Base-by-base conservation (phyloP, 2,329 filamentous ascomycete genomes). In the Colletotrichum navitas region DNA sequence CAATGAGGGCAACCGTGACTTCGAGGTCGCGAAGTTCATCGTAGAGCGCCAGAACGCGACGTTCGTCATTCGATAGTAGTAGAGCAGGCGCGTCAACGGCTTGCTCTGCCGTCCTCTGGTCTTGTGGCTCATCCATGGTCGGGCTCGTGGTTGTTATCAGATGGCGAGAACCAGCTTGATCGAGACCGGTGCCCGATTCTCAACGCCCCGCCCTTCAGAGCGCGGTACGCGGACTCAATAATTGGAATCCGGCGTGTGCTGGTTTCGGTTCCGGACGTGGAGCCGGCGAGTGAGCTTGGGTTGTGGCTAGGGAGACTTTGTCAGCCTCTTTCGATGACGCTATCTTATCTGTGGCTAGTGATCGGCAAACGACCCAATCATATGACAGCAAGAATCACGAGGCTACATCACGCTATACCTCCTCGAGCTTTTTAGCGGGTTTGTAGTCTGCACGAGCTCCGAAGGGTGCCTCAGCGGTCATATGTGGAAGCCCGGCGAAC, bases 11-110 rank as follows among this genome's bases (percentile, higher is more conserved):
- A 66, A 91, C 88, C 81, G 96, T 91, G 29, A 95, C 83, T 76
- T 91, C 89, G 55, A 95, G 85, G 78, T 93, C 90, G 77, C 92
- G 89, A 34, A 94, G 83, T 74, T 88, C 87, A 79, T 94, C 91
- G 80, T 94, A 93, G 60, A 95, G 86, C 51, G 89, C 86, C 45
- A 96, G 84, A 36, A 92, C 86, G 74, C 86, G 86, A 76, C 86
- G 83, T 81, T 97, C 94, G 71, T 88, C 85, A 45, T 89, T 85
- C 1, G 91, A 93, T 54, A 95, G 84, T 10, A 86, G 84, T 47
- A 90, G 84, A 70, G 81, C 66, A 10, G 78, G 75, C 24, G 76
- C 70, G 36, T 76, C 80, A 80, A 86, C 77, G 80, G 79, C 75
- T 73, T 69, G 63, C 66, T 72, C 70, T 52, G 63, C 21, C 32